Evolutionary conservation across 352 stramenopile genomes (phyloP).

Genomic region (Phytophthora chlamydospora): DNA sequence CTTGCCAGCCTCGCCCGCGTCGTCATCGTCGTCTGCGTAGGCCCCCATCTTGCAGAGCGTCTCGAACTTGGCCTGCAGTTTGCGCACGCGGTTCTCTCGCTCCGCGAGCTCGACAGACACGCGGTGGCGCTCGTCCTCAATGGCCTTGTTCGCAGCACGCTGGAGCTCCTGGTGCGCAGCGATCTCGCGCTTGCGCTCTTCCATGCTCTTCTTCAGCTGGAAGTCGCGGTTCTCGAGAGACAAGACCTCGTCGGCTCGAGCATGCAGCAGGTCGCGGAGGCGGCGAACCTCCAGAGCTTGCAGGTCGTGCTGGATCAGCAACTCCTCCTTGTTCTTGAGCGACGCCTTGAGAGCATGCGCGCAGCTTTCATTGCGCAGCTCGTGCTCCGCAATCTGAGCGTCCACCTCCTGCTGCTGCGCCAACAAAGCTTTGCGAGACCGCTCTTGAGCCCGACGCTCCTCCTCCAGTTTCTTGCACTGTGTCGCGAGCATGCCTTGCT

Average conservation of each 20-base stretch:
- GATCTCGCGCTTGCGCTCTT: conserved; percentile 94
- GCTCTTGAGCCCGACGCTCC: conserved; percentile 83
- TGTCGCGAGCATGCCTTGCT: conserved; percentile 88
- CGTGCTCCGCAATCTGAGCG: conserved; percentile 86
- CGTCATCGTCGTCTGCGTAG: conserved; percentile 64
- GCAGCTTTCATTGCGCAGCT: conserved; percentile 92
- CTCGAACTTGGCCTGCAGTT: conserved; percentile 95
- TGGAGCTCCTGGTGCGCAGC: conserved; percentile 90
- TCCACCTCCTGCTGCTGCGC: conserved; percentile 84
- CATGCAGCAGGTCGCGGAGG: conserved; percentile 89
- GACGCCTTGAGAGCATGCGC: conserved; percentile 83
- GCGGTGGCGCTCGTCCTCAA: conserved; percentile 95
- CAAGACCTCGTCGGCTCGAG: conserved; percentile 92
- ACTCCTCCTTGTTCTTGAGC: conserved; percentile 91
- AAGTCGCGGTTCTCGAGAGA: conserved; percentile 94
- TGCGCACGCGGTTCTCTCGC: conserved; percentile 86
- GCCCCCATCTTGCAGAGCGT: conserved; percentile 84
- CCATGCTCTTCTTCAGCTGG: conserved; percentile 93
- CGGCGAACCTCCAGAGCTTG: conserved; percentile 94
- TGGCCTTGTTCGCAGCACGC: conserved; percentile 81
- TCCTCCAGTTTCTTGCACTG: conserved; percentile 95
- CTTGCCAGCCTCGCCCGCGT: conserved; percentile 61
- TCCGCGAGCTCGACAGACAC: conserved; percentile 91
- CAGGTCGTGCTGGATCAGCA: conserved; percentile 94
- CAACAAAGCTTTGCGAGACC: conserved; percentile 75